Evolutionary conservation across 2,329 filamentous ascomycete genomes (phyloP).

Genomic region (Penicillium hesseltinei): DNA sequence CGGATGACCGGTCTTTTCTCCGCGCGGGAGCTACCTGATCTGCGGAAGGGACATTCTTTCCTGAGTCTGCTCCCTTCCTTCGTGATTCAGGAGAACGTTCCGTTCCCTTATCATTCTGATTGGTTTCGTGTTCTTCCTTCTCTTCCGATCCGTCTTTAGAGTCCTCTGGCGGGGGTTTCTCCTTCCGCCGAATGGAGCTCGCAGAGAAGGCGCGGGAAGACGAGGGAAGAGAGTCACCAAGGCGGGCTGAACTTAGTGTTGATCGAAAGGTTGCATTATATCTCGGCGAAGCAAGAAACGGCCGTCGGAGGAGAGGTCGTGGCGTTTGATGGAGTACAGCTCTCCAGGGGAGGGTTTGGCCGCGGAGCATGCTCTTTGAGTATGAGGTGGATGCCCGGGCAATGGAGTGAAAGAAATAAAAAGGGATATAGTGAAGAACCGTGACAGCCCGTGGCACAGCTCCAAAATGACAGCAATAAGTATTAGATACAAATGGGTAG

Average conservation of each 20-base stretch:
- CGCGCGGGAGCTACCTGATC: constrained; percentile 34
- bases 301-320: constrained; percentile 38
- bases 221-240: constrained; percentile 26
- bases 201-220: constrained; percentile 45
- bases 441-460: constrained; percentile 13
- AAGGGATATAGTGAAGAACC: constrained; percentile 6
- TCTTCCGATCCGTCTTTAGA: constrained; percentile 32
- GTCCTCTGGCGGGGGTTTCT: constrained; percentile 52
- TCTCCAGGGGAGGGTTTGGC: constrained; percentile 65
- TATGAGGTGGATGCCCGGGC: constrained; percentile 12
- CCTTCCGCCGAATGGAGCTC: constrained; percentile 53
- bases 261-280: constrained; percentile 32
- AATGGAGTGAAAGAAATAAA: background rate
- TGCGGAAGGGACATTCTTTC: constrained; percentile 25
- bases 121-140: constrained; percentile 27
- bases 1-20: constrained; percentile 41
- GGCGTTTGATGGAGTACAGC: constrained; percentile 55
- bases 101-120: constrained; percentile 40
- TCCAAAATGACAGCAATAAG: constrained; percentile 11
- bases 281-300: constrained; percentile 32
- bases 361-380: constrained; percentile 59
- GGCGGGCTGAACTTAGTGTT: constrained; percentile 25
- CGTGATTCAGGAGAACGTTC: constrained; percentile 47
- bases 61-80: constrained; percentile 42
- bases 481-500: constrained; percentile 9